These are phyloP conservation scores for Vaccinium macrocarpon DNA, from an alignment of 148 eudicot species.

Conservation along the genomic window DNA sequence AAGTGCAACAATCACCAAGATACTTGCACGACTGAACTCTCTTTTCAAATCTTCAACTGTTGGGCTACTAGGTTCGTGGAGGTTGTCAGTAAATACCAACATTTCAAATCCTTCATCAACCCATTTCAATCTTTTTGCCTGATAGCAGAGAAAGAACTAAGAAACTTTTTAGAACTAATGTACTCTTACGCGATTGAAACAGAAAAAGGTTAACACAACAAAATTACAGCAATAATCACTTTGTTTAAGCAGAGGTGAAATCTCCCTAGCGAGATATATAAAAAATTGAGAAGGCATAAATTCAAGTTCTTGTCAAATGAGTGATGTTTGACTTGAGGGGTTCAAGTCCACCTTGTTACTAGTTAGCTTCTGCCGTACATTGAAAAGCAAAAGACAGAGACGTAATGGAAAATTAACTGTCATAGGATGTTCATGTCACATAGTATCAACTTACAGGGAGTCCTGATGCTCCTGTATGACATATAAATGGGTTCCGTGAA, in stretches of 20 bases:
- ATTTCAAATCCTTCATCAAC: conserved; percentile 75
- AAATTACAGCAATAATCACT: not conserved
- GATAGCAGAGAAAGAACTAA: conserved; percentile 12
- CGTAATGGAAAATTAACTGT: not conserved
- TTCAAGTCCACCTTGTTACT: not conserved
- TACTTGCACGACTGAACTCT: conserved; percentile 46
- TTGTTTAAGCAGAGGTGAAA: not conserved
- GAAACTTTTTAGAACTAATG: not conserved
- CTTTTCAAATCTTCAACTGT: conserved; percentile 28
- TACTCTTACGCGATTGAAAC: not conserved
- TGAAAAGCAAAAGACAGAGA: not conserved
- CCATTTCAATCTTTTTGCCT: conserved; percentile 85
- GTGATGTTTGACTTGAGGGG: not conserved
- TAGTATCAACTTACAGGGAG: not conserved
- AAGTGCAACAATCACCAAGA: conserved; percentile 71
- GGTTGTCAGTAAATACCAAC: conserved; percentile 62
- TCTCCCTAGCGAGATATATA: conserved; percentile 2
- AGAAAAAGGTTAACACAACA: not conserved
- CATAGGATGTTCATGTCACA: not conserved
- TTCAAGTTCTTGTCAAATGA: not conserved
- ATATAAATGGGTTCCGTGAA: not conserved
- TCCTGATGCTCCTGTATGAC: not conserved
- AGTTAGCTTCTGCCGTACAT: not conserved
- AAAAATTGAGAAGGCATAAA: conserved; percentile 2
- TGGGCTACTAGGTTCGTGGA: conserved; percentile 20